Evolutionary conservation across 2,329 filamentous ascomycete species (phyloP).

Genomic region (Penicillium oxalicum): DNA sequence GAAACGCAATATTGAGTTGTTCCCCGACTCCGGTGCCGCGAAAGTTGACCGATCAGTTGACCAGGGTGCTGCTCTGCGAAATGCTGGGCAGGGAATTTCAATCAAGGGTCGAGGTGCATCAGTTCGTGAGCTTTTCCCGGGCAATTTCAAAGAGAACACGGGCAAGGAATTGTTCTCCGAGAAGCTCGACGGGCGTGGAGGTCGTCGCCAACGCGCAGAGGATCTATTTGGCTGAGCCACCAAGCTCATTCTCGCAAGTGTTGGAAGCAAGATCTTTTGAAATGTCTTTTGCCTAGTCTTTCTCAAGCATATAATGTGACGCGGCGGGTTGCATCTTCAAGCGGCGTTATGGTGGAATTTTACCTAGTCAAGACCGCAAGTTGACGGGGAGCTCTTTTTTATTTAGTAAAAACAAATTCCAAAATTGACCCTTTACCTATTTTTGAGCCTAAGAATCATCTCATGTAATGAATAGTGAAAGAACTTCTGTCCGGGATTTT

Average conservation of each 20-base stretch:
- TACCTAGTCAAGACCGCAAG: constrained; percentile 6
- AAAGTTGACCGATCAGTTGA: constrained; percentile 27
- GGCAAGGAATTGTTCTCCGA: constrained; percentile 66
- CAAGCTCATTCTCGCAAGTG: no score
- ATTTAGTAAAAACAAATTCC: no score
- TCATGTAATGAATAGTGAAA: no score
- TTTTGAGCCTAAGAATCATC: no score
- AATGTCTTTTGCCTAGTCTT: neutral
- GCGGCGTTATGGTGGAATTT: constrained; percentile 13
- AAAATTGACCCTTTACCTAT: no score
- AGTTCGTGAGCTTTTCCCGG: constrained; percentile 64
- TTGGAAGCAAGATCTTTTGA: neutral
- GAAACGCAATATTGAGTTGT: constrained; percentile 35
- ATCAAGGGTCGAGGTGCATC: constrained; percentile 67
- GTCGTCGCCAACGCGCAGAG: constrained; percentile 61
- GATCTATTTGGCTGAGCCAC: constrained; percentile 60
- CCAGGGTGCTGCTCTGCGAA: constrained; percentile 35
- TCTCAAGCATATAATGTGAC: neutral
- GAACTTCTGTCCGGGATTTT: no score
- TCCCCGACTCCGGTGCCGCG: constrained; percentile 29
- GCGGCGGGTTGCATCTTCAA: constrained; percentile 9
- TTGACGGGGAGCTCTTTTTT: constrained; percentile 8
- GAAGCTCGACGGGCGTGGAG: constrained; percentile 52
- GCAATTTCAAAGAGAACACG: constrained; percentile 48
- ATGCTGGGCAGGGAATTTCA: constrained; percentile 49